phyloP scores from a whole-genome alignment of 148 eudicot genomes.

The Silene conica region DNA sequence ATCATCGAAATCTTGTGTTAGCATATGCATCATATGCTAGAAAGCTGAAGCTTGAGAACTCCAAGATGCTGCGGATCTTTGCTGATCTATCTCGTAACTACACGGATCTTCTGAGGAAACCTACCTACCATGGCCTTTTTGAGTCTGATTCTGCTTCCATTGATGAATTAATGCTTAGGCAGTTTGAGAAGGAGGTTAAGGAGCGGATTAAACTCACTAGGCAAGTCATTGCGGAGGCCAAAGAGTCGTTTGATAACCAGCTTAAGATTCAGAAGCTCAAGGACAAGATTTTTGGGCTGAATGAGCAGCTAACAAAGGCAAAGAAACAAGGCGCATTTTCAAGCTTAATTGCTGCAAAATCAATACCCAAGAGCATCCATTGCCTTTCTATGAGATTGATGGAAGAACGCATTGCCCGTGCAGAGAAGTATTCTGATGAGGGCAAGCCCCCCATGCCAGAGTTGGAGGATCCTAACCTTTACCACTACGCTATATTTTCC shows the following conservation, averaged over 20 bases:
- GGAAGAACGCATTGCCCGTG: constrained; percentile 80
- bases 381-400: constrained; percentile 84
- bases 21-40: constrained; percentile 57
- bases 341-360: constrained; percentile 93
- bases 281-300: constrained; percentile 69
- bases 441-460: constrained; percentile 57
- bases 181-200: constrained; percentile 90
- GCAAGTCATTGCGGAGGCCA: constrained; percentile 78
- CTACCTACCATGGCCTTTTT: constrained; percentile 36
- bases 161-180: constrained; percentile 54
- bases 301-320: constrained; percentile 79
- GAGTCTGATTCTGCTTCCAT: constrained; percentile 54
- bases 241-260: constrained; percentile 89
- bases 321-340: constrained; percentile 97
- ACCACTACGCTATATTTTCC: constrained; percentile 87
- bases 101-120: constrained; percentile 38
- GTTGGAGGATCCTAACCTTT: constrained; percentile 79
- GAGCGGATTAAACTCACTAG: constrained; percentile 77
- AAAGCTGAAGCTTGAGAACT: constrained; percentile 56
- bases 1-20: constrained; percentile 42
- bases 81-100: constrained; percentile 57
- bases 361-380: constrained; percentile 89
- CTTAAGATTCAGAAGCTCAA: constrained; percentile 92
- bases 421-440: constrained; percentile 71
- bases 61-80: constrained; percentile 47